These are phyloP conservation scores for Russula vinacea DNA, from an alignment of 768 basidiomycete genomes.

Conservation along the genomic window DNA sequence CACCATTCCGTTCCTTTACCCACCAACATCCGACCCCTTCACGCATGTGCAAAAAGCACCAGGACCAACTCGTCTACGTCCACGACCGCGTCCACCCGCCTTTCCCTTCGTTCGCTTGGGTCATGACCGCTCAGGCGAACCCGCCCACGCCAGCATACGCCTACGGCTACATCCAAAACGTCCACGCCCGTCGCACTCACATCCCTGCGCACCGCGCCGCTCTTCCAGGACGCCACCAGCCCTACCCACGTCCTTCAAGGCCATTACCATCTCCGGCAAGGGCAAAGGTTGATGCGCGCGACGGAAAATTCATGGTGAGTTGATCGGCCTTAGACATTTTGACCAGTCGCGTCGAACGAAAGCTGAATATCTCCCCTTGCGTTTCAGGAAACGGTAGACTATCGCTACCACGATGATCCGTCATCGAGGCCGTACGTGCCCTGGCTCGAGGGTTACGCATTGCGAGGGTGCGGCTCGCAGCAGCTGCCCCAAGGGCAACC, in stretches of 20 bases:
- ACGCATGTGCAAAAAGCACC: slow-evolving; percentile 1
- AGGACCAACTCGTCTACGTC: neutral
- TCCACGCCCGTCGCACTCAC: neutral
- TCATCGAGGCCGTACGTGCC: slow-evolving; percentile 13
- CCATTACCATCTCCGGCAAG: neutral
- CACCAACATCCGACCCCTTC: neutral
- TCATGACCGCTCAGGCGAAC: slow-evolving; percentile 20
- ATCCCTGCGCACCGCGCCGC: neutral
- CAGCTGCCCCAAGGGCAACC: neutral
- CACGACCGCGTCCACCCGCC: slow-evolving; percentile 17
- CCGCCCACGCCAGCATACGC: slow-evolving; percentile 8
- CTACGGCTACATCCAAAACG: slow-evolving; percentile 21
- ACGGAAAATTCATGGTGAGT: slow-evolving; percentile 17
- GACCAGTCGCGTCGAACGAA: neutral
- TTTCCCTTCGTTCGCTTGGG: slow-evolving; percentile 26
- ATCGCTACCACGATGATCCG: slow-evolving; percentile 12
- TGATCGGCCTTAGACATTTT: neutral
- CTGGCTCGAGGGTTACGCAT: slow-evolving; percentile 5
- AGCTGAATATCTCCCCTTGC: neutral
- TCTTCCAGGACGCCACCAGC: neutral
- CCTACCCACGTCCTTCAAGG: neutral
- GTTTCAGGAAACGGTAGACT: slow-evolving; percentile 22
- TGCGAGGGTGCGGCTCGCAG: neutral
- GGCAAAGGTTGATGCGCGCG: neutral
- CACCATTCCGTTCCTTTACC: neutral